phyloP scores from a whole-genome alignment of 2,329 filamentous ascomycete species.

The Nemania bipapillata region DNA sequence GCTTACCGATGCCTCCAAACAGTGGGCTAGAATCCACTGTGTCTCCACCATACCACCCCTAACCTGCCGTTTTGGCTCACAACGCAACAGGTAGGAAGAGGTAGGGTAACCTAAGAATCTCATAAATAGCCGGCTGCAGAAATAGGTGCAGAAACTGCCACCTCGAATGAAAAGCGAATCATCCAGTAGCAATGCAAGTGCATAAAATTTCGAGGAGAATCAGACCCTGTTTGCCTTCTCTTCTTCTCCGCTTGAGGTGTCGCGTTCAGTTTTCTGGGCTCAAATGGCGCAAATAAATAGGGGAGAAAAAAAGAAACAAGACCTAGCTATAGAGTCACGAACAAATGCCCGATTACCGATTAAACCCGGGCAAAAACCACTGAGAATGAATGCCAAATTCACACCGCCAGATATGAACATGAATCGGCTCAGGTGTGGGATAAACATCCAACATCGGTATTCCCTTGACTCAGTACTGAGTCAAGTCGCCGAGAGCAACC shows the following conservation, averaged over 20 bases:
- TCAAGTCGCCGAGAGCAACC: not conserved
- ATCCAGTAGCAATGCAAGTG: not conserved
- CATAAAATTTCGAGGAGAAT: not conserved
- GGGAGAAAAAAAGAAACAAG: not conserved
- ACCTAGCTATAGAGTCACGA: not conserved
- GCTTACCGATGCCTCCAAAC: slow-evolving; percentile 19
- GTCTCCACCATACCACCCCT: not conserved
- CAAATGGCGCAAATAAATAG: not conserved
- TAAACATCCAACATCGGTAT: not conserved
- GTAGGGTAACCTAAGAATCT: slow-evolving; percentile 8
- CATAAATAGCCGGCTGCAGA: slow-evolving; percentile 30
- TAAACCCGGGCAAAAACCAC: not conserved
- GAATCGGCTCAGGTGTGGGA: not conserved
- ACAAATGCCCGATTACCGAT: not conserved
- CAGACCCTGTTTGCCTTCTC: not conserved
- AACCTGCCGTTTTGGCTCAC: slow-evolving; percentile 11
- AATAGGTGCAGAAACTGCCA: slow-evolving; percentile 12
- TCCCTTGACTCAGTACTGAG: not conserved
- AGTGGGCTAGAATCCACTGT: not conserved
- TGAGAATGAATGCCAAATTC: not conserved
- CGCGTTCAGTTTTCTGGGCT: not conserved
- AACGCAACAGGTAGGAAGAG: not conserved
- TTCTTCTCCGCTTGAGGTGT: not conserved
- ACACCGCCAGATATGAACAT: slow-evolving; percentile 5
- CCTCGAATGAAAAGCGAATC: not conserved